Evolutionary conservation across 352 stramenopile species (phyloP).

Genomic region (Bremia lactucae): DNA sequence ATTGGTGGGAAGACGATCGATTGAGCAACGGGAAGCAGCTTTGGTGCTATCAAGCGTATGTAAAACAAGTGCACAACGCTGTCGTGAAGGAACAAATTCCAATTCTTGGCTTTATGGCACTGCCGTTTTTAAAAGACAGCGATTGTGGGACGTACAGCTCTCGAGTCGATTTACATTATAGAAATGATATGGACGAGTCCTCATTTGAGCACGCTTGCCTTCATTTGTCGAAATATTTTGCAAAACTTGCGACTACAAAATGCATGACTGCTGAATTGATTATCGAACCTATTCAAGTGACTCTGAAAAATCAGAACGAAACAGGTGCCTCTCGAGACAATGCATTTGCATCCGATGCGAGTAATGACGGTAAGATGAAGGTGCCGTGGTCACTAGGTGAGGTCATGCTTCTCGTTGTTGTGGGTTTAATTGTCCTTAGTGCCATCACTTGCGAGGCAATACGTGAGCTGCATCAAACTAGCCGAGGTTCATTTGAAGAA

Average conservation of each 20-base stretch:
- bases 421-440: slow-evolving; percentile 17
- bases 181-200: too few species aligned
- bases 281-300: slow-evolving; percentile 1
- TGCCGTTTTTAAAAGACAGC: slow-evolving; percentile 92
- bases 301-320: slow-evolving; percentile 5
- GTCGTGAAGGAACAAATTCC: slow-evolving; percentile 49
- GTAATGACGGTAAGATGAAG: slow-evolving; percentile 1
- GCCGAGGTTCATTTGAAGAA: slow-evolving; percentile 10
- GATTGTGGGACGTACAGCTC: slow-evolving; percentile 83
- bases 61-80: slow-evolving; percentile 50
- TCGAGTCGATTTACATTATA: slow-evolving; percentile 46
- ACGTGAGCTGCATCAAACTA: slow-evolving; percentile 19
- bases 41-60: slow-evolving; percentile 41
- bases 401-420: slow-evolving; percentile 17
- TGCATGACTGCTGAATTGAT: slow-evolving; percentile 36
- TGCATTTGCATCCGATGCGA: slow-evolving; percentile 1
- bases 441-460: slow-evolving; percentile 25
- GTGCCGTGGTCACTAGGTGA: slow-evolving; percentile 23
- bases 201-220: too few species aligned
- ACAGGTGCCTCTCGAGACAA: slow-evolving; percentile 3
- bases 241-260: slow-evolving; percentile 37
- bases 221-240: slow-evolving; percentile 50
- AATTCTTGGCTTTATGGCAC: slow-evolving; percentile 88
- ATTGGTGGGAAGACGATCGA: slow-evolving; percentile 40
- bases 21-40: slow-evolving; percentile 50